Base-by-base conservation (phyloP, 1,139 yeast genomes). In the Blastobotrys buckinghamii region DNA sequence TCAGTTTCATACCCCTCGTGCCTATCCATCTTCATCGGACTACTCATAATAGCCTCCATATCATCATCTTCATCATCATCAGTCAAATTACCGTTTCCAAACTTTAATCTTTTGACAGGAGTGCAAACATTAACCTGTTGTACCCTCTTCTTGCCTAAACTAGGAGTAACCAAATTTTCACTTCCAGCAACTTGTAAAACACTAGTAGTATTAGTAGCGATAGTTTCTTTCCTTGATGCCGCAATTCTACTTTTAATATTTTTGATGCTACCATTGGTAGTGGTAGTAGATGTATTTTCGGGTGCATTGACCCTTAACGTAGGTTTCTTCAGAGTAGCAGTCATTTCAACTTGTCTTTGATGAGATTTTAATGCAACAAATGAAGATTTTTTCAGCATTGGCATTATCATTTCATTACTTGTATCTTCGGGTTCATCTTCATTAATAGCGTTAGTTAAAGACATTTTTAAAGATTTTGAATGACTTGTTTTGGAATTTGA, bases 221-320 rank as follows among this genome's bases (percentile, higher is more conserved):
- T 32, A 17, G 38, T 50, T 16, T 54, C 44, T 24, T 54, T 55
- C 29, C 44, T 47, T 6, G 56, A 39, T 6, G 49, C 59, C 8
- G 53, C 49, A 10, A 48, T 27, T 9, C 63, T 42, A 22, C 7
- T 22, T 49, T 39, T 42, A 59, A 57, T 4, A 61, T 62, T 2
- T 46, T n/a, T n/a, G n/a, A n/a, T n/a, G n/a, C n/a, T n/a, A n/a
- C n/a, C n/a, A n/a, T n/a, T n/a, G n/a, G n/a, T n/a, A n/a, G n/a
- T n/a, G n/a, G n/a, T n/a, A n/a, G n/a, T n/a, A n/a, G n/a, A n/a
- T n/a, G n/a, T n/a, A n/a, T n/a, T n/a, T n/a, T n/a, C n/a, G n/a
- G n/a, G n/a, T n/a, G n/a, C n/a, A 30, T 50, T n/a, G 2, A 32
- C 30, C 20, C 15, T 17, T 15, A 32, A 22, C 17, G 42, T 22